These are phyloP conservation scores for Bathelium albidoporum DNA, from an alignment of 495 filamentous ascomycete genomes.

Conservation along the genomic window DNA sequence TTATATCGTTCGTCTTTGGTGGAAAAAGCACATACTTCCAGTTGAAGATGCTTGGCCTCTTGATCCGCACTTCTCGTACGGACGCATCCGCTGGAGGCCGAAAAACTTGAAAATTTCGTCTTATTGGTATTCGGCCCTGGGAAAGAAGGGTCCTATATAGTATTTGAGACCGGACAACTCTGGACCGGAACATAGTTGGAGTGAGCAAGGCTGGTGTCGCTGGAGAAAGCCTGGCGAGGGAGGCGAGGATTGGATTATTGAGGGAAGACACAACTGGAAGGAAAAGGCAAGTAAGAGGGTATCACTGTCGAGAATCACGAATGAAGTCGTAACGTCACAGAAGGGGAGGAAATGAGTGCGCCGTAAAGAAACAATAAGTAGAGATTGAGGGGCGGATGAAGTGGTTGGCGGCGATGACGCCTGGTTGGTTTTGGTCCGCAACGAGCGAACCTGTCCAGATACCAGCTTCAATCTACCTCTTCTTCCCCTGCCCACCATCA, in stretches of 20 bases:
- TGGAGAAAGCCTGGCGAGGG: neutral
- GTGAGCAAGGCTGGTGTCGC: neutral
- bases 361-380: no score
- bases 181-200: neutral
- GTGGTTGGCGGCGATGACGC: no score
- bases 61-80: constrained; percentile 24
- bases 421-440: neutral
- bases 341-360: no score
- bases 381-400: neutral
- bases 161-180: neutral
- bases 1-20: neutral
- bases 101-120: neutral
- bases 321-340: no score
- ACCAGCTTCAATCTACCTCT: neutral
- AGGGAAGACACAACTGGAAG: no score
- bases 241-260: neutral
- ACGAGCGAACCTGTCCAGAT: neutral
- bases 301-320: neutral
- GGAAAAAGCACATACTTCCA: neutral
- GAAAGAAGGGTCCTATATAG: neutral
- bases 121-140: neutral
- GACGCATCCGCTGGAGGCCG: neutral
- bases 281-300: neutral
- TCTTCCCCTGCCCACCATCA: neutral
- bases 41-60: constrained; percentile 19